Evolutionary conservation across 2,329 filamentous ascomycete genomes (phyloP).

Genomic region (Penicillium capsulatum): DNA sequence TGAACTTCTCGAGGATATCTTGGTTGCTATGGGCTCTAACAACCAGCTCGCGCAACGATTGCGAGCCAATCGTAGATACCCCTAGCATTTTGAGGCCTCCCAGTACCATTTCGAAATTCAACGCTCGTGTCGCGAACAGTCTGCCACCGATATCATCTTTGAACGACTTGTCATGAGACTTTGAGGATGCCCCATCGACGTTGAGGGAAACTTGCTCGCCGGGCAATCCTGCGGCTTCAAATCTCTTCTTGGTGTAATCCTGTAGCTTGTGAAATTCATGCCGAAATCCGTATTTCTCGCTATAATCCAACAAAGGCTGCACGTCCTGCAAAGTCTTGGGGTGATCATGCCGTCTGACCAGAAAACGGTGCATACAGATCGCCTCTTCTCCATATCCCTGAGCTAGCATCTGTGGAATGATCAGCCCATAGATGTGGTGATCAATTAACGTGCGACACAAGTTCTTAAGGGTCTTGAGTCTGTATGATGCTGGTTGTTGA

Average conservation of each 20-base stretch:
- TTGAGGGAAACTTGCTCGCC: neutral
- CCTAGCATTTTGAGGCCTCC: constrained; percentile 66
- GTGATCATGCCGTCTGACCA: constrained; percentile 41
- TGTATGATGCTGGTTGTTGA: constrained; percentile 10
- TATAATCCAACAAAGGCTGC: constrained; percentile 40
- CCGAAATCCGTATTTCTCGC: constrained; percentile 30
- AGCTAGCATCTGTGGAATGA: constrained; percentile 42
- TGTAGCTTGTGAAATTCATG: constrained; percentile 19
- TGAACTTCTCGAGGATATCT: constrained; percentile 57
- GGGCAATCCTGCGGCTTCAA: neutral
- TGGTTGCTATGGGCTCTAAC: constrained; percentile 56
- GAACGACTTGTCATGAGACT: constrained; percentile 30
- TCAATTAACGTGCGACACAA: constrained; percentile 40
- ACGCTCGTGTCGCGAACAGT: constrained; percentile 73
- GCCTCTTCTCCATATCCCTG: constrained; percentile 38
- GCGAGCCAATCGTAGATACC: constrained; percentile 66
- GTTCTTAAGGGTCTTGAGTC: constrained; percentile 36
- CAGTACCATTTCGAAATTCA: constrained; percentile 69
- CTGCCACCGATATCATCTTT: constrained; percentile 71
- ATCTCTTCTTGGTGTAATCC: constrained; percentile 2
- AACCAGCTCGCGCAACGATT: constrained; percentile 73
- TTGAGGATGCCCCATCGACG: neutral
- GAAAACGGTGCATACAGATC: constrained; percentile 46
- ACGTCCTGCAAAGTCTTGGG: constrained; percentile 38
- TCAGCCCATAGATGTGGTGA: constrained; percentile 42